Evolutionary conservation across 176 grass and related monocot genomes (phyloP).

Genomic region (Oryza meyeriana): DNA sequence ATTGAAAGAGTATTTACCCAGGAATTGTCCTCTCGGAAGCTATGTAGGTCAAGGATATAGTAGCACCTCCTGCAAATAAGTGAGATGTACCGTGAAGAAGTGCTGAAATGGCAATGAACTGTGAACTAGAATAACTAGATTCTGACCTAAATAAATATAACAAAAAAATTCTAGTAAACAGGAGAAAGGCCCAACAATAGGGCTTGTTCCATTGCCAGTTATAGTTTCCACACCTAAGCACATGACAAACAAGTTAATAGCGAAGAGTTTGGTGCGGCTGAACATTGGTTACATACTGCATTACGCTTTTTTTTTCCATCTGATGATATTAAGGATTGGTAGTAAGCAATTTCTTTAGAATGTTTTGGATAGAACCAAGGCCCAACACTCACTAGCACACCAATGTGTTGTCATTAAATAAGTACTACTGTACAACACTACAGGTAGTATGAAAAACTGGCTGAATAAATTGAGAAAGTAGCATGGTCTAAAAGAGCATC

Average conservation of each 20-base stretch:
- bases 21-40: conserved; percentile 84
- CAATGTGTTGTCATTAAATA: background rate
- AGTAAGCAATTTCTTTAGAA: background rate
- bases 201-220: background rate
- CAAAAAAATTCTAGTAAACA: background rate
- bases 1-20: conserved; percentile 48
- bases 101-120: background rate
- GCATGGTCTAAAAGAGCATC: background rate
- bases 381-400: background rate
- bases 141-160: background rate
- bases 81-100: background rate
- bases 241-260: background rate
- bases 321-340: background rate
- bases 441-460: background rate
- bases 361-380: background rate
- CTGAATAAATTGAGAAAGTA: background rate
- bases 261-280: background rate
- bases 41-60: conserved; percentile 73
- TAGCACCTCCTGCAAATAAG: conserved; percentile 57
- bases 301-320: background rate
- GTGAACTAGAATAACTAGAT: background rate
- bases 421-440: background rate
- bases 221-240: background rate
- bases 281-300: background rate
- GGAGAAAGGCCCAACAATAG: background rate